Base-by-base conservation (phyloP, 768 basidiomycete genomes). In the Lentinula sp. region DNA sequence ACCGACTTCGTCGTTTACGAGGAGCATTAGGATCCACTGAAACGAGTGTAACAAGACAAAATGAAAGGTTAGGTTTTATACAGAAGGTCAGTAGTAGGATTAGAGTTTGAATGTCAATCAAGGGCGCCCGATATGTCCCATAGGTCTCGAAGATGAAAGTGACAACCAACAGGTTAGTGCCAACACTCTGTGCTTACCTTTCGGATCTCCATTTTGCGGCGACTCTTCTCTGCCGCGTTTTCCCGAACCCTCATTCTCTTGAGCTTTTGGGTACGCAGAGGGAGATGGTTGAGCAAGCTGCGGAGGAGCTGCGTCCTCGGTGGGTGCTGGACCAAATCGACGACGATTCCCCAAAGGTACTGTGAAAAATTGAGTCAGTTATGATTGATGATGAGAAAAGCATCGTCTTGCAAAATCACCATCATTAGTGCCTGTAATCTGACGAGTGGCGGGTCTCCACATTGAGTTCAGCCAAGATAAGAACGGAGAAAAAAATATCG, bases 1-100 rank as follows among this genome's bases (percentile, higher is more conserved):
- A 99, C 61, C 97, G 91, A 69, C 95, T 97, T 66, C 93, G 90
- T 64, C 96, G 86, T 78, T 98, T 98, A 65, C 95, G 88, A 66
- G 94, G 87, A 66, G 87, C 90, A 71, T 93, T 91, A 60, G 87
- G 82, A 72, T 90, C 86, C 81, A 85, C 90, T 91, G 74, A 68
- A 66, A 63, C 73, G 70, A 78, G 74, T 77, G 68, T 74, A 67
- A 73, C 67, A 79, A 28, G 76, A 64, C 69, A 69, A 63, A 28
- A 72, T 76, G 62, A 66, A 63, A 67, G 70, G 73, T 77, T 66
- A 77, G 74, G 75, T 80, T 91, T 85, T 88, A 85, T 87, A 79
- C 74, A 51, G 6, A 62, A 75, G 76, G 77, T 80, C 70, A 79
- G 78, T 76, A 72, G 70, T 76, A 72, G 70, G 48, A 53, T 63